Percentiles rank a stretch among this genome's conserved stretches.
Evolutionary conservation across 768 basidiomycete genomes (phyloP).

Genomic region (Gymnopilus dilepis): DNA sequence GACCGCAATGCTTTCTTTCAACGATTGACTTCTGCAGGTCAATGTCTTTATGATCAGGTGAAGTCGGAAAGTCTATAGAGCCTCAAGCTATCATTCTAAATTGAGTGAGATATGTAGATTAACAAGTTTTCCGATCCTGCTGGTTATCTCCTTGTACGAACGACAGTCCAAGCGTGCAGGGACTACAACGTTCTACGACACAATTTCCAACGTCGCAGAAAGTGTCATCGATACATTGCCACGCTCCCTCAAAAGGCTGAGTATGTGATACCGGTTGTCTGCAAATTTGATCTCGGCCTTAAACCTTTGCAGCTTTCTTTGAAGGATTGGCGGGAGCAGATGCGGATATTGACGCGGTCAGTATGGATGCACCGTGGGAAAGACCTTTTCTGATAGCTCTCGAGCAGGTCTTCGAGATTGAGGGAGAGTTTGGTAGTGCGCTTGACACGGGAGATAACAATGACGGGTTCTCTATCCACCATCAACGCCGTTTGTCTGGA

Average conservation of each 20-base stretch:
- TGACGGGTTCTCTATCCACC: slow-evolving; percentile 23
- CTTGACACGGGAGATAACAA: slow-evolving; percentile 53
- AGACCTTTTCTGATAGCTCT: not conserved
- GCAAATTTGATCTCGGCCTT: not conserved
- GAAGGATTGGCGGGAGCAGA: slow-evolving; percentile 78
- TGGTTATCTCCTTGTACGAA: slow-evolving; percentile 85
- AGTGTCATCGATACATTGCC: slow-evolving; percentile 77
- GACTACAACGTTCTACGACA: slow-evolving; percentile 74
- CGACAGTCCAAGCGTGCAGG: slow-evolving; percentile 76
- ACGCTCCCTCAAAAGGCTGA: slow-evolving; percentile 70
- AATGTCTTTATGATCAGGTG: slow-evolving; percentile 90
- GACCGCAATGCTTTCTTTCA: not conserved
- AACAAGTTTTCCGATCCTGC: slow-evolving; percentile 85
- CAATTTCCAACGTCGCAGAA: slow-evolving; percentile 69
- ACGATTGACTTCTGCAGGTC: slow-evolving; percentile 50
- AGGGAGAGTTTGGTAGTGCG: slow-evolving; percentile 67
- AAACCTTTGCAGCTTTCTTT: slow-evolving; percentile 62
- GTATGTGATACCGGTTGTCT: slow-evolving; percentile 48
- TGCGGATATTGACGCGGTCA: slow-evolving; percentile 76
- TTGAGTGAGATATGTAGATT: slow-evolving; percentile 43
- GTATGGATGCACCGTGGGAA: slow-evolving; percentile 22
- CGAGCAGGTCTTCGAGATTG: slow-evolving; percentile 76
- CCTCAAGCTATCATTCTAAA: no score
- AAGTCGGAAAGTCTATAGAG: not conserved
- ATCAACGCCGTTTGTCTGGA: slow-evolving; percentile 28